Evolutionary conservation across 1,284 basidiomycete species (phyloP).

Genomic region (Malassezia obtusa): DNA sequence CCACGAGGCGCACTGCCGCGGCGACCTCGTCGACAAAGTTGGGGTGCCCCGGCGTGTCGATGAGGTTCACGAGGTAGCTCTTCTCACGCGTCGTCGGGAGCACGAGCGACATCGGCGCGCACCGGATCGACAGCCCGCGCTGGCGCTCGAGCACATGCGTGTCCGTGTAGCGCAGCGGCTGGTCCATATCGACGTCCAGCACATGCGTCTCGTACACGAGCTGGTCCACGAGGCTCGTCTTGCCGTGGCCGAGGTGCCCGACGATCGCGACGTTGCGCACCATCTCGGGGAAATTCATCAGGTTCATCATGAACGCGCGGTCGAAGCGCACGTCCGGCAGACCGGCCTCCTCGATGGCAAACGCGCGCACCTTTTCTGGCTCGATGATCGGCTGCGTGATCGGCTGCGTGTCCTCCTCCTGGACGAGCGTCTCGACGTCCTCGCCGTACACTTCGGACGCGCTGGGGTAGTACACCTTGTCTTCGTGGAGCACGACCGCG

Average conservation of each 20-base stretch:
- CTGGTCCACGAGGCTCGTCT: slow-evolving; percentile 93
- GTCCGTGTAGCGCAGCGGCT: slow-evolving; percentile 75
- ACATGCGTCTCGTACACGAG: slow-evolving; percentile 93
- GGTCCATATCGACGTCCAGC: slow-evolving; percentile 53
- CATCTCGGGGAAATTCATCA: slow-evolving; percentile 87
- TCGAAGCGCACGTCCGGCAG: slow-evolving; percentile 38
- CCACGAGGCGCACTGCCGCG: slow-evolving; percentile 72
- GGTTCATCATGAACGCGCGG: slow-evolving; percentile 74
- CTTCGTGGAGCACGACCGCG: slow-evolving; percentile 85
- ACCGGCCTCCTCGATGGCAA: slow-evolving; percentile 56
- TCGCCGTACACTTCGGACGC: slow-evolving; percentile 84
- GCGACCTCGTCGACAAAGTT: slow-evolving; percentile 94
- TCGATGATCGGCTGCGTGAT: slow-evolving; percentile 90
- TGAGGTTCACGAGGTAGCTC: slow-evolving; percentile 81
- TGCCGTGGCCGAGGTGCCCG: slow-evolving; percentile 94
- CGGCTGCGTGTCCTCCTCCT: slow-evolving; percentile 95
- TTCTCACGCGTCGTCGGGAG: slow-evolving; percentile 79
- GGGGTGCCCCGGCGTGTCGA: slow-evolving; percentile 96
- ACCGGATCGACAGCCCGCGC: slow-evolving; percentile 88
- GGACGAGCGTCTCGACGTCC: slow-evolving; percentile 90
- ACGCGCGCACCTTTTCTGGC: slow-evolving; percentile 84
- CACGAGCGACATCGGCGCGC: slow-evolving; percentile 87
- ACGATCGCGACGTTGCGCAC: slow-evolving; percentile 55
- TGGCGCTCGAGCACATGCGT: slow-evolving; percentile 79
- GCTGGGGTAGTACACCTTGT: slow-evolving; percentile 95